phyloP scores from a whole-genome alignment of 371 early-diverging fungal genomes.

The Gilbertella persicaria region DNA sequence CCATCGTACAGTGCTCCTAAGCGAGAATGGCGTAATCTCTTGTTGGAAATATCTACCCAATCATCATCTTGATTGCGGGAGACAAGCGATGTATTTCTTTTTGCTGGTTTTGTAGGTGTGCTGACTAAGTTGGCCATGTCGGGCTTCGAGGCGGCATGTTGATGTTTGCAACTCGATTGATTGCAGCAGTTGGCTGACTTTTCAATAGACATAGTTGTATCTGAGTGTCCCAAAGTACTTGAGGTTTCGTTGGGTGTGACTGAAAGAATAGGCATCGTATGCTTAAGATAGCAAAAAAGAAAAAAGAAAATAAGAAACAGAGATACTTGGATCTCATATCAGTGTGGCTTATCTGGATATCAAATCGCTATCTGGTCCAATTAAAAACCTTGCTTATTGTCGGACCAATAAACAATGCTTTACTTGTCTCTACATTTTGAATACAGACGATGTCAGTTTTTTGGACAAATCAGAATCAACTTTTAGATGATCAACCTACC shows the following conservation, averaged over 20 bases:
- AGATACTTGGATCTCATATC: too few relatives aligned
- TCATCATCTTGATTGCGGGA: slow-evolving; percentile 36
- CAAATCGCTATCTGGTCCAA: too few relatives aligned
- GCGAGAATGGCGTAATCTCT: slow-evolving; percentile 28
- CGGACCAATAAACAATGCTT: too few relatives aligned
- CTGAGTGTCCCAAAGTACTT: too few relatives aligned
- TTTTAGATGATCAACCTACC: too few relatives aligned
- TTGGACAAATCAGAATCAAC: too few relatives aligned
- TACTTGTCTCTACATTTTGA: too few relatives aligned
- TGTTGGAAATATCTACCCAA: slow-evolving; percentile 45
- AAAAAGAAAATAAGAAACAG: slow-evolving; percentile 1
- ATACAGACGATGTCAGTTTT: too few relatives aligned
- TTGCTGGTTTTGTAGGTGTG: neutral
- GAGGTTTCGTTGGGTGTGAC: neutral
- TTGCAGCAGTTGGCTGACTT: too few relatives aligned
- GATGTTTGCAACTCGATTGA: neutral
- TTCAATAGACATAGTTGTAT: neutral
- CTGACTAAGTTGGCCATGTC: neutral
- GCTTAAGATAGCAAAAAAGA: neutral
- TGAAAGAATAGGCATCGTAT: slow-evolving; percentile 10
- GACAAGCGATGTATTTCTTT: slow-evolving; percentile 24
- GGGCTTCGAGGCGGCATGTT: neutral
- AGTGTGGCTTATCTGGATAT: too few relatives aligned
- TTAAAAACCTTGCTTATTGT: too few relatives aligned
- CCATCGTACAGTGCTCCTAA: slow-evolving; percentile 66